Percentiles rank a stretch among this genome's conserved stretches.
phyloP scores from a whole-genome alignment of 352 stramenopile genomes.

The Pythium apleroticum region DNA sequence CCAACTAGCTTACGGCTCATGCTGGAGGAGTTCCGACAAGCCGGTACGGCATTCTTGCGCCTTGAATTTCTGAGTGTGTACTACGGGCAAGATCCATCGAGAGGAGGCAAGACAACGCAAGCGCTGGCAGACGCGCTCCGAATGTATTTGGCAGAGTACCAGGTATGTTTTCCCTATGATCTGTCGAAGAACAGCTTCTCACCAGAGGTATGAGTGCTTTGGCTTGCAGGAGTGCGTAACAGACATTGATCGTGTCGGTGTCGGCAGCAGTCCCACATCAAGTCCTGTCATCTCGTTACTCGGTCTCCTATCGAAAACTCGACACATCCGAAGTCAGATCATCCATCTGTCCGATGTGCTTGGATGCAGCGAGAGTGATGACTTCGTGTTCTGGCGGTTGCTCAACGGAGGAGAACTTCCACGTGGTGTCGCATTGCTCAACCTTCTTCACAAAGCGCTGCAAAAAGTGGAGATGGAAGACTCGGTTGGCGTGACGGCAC shows the following conservation, averaged over 20 bases:
- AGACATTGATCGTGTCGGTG: not conserved
- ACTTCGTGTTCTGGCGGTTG: slow-evolving; percentile 16
- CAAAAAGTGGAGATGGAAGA: slow-evolving; percentile 40
- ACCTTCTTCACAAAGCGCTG: slow-evolving; percentile 45
- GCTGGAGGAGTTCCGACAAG: slow-evolving; percentile 56
- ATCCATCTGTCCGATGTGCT: slow-evolving; percentile 2
- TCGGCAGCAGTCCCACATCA: not conserved
- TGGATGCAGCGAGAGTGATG: not conserved
- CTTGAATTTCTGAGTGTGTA: slow-evolving; percentile 65
- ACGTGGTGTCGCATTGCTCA: slow-evolving; percentile 47
- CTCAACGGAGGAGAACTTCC: slow-evolving; percentile 39
- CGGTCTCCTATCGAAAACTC: slow-evolving; percentile 11
- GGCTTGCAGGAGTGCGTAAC: not conserved
- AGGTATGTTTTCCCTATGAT: slow-evolving; percentile 35
- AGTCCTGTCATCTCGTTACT: slow-evolving; percentile 12
- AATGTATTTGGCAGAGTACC: slow-evolving; percentile 49
- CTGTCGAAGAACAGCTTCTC: not conserved
- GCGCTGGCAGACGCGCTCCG: slow-evolving; percentile 51
- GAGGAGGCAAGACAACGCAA: slow-evolving; percentile 69
- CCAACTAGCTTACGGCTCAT: slow-evolving; percentile 41
- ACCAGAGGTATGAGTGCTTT: not conserved
- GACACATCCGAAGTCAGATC: slow-evolving; percentile 7
- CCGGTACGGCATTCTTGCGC: slow-evolving; percentile 56
- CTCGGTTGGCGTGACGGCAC: slow-evolving; percentile 25
- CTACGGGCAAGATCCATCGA: slow-evolving; percentile 55